These are phyloP conservation scores for Lolium perenne DNA, from an alignment of 176 grass and related monocot genomes.

Conservation along the genomic window DNA sequence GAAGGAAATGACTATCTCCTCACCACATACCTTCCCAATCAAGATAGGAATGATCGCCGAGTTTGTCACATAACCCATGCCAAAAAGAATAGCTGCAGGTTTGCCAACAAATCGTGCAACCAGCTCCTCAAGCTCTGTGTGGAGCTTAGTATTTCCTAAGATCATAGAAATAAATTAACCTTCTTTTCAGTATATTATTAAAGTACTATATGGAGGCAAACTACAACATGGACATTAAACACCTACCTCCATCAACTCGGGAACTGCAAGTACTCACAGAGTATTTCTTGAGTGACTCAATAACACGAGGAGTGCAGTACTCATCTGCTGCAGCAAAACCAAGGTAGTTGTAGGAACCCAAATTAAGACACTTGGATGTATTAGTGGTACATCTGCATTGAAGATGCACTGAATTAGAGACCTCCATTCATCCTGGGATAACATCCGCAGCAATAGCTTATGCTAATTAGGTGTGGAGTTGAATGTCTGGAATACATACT, in stretches of 20 bases:
- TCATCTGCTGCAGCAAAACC: slow-evolving; percentile 92
- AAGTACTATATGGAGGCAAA: slow-evolving; percentile 18
- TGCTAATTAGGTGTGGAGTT: not conserved
- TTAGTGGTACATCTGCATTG: slow-evolving; percentile 68
- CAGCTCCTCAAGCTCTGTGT: slow-evolving; percentile 77
- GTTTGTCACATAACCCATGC: slow-evolving; percentile 97
- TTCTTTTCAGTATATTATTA: slow-evolving; percentile 28
- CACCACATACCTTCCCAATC: slow-evolving; percentile 68
- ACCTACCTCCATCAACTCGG: slow-evolving; percentile 77
- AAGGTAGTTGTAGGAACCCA: slow-evolving; percentile 97
- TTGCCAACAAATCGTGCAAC: slow-evolving; percentile 86
- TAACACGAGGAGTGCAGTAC: slow-evolving; percentile 91
- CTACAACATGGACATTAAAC: slow-evolving; percentile 30
- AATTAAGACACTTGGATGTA: slow-evolving; percentile 82
- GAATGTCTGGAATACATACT: slow-evolving; percentile 36
- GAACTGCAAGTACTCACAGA: slow-evolving; percentile 85
- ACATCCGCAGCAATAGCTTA: not conserved
- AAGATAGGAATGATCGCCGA: slow-evolving; percentile 85
- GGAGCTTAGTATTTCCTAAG: slow-evolving; percentile 84
- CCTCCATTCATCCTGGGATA: not conserved
- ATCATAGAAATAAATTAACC: slow-evolving; percentile 24
- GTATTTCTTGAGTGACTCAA: slow-evolving; percentile 88
- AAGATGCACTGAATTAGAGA: slow-evolving; percentile 39
- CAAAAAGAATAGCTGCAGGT: slow-evolving; percentile 82
- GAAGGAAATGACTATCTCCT: not conserved